Base-by-base conservation (phyloP, 805 yeast species). In the Schizosaccharomyces octosporus region DNA sequence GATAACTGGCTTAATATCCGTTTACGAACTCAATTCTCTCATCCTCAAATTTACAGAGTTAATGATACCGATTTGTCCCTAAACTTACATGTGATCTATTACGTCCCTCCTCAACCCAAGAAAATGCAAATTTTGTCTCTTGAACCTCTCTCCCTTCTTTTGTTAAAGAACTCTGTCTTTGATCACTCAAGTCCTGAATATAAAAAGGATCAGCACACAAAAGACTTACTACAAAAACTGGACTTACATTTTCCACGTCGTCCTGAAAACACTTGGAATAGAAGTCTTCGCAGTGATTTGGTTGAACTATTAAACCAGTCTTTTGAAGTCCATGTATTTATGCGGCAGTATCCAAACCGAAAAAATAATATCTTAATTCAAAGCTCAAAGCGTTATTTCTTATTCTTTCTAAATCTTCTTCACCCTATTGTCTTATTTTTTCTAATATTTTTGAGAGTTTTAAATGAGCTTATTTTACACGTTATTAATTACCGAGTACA, bases 41-140 rank as follows among this genome's bases (percentile, higher is more conserved):
- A 36, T n/a, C 60, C 60, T 13, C 42, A 36, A 57, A 24, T 45
- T 6, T 57, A 29, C 60, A 24, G 27, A 3, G 17, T n/a, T 15
- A 27, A 9, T 36, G 19, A 17, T n/a, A 19, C 61, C n/a, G 32
- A 7, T 9, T 61, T 55, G 24, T 24, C 19, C 13, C 24, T 42
- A 39, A 24, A 29, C 17, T 60, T 65, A 11, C 66, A 68, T n/a
- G 66, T 81, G 2, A 71, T 84, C 3, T 66, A 77, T n/a, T 88
- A 80, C 68, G 78, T 78, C 31, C 84, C 93, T 1, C 97, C 97
- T 0, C 77, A 78, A 55, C 79, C 84, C 21, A 75, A 75, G 36
- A 77, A 79, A 63, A 76, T 89, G 75, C 95, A 88, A 65, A 87
- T 85, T 69, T 84, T 80, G 65, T 82, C 96, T 0, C 69, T 82